Evolutionary conservation across 2,329 filamentous ascomycete genomes (phyloP).

Genomic region (Didymosphaeria variabile): DNA sequence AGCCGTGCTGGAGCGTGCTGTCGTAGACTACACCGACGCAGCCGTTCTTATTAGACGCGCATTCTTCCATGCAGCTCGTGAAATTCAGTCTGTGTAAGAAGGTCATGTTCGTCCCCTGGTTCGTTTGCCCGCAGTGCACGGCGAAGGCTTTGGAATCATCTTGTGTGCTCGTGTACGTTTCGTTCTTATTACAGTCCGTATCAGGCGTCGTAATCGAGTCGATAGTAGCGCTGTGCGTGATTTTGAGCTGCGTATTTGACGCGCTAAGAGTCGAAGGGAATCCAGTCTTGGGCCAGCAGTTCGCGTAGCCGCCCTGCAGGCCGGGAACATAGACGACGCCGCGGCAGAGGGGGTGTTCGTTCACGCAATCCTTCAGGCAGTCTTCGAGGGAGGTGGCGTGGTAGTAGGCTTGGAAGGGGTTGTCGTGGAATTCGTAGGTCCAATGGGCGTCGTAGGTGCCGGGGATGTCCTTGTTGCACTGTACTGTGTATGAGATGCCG

Average conservation of each 20-base stretch:
- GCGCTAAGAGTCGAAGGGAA: conserved; percentile 21
- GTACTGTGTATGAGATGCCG: conserved; percentile 38
- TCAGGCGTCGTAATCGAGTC: conserved; percentile 31
- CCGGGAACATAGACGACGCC: conserved; percentile 41
- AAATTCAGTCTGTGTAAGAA: conserved; percentile 38
- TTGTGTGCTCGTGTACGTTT: conserved; percentile 23
- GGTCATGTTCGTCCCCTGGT: conserved; percentile 42
- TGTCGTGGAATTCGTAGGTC: conserved; percentile 27
- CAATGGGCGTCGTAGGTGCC: conserved; percentile 30
- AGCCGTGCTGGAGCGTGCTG: conserved; percentile 33
- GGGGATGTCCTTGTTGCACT: conserved; percentile 39
- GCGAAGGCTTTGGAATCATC: conserved; percentile 35
- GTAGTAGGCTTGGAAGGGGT: conserved; percentile 34
- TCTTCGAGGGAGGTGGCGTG: conserved; percentile 39
- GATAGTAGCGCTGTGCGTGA: conserved; percentile 38
- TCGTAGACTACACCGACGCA: conserved; percentile 42
- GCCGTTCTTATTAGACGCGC: conserved; percentile 29
- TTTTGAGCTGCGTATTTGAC: conserved; percentile 20
- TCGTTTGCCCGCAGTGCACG: conserved; percentile 41
- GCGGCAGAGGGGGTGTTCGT: conserved; percentile 40
- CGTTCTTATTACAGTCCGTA: conserved; percentile 26
- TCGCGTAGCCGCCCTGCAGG: conserved; percentile 42
- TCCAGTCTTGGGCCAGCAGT: conserved; percentile 42
- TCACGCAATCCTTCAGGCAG: conserved; percentile 38
- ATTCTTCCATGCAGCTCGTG: conserved; percentile 42